Conservation (phyloP, 2,329 filamentous ascomycete species). For the Diplocarpon rosae region DNA sequence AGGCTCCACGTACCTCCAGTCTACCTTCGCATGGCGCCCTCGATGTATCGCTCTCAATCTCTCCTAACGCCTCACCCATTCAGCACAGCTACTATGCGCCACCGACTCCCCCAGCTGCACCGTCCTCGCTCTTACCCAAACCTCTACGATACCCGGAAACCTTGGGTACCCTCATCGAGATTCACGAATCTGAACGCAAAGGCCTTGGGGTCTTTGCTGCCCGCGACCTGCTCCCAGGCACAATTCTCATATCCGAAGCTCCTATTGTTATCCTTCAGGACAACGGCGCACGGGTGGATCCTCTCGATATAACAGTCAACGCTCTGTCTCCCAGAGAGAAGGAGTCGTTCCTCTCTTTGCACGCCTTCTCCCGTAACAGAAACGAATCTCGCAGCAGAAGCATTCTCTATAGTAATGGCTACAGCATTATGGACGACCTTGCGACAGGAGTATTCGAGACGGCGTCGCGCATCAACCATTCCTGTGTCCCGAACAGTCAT, state of each 20-base stretch:
- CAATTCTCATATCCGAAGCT: constrained; percentile 16
- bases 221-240: constrained; percentile 12
- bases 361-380: constrained; percentile 8
- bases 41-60: neutral
- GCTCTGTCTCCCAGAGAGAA: constrained; percentile 9
- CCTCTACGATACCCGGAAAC: constrained; percentile 18
- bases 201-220: constrained; percentile 20
- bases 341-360: constrained; percentile 11
- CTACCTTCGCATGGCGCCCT: neutral
- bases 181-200: constrained; percentile 11
- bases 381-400: constrained; percentile 11
- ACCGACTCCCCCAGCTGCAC: neutral
- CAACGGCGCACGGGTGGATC: constrained; percentile 12
- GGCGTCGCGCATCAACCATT: constrained; percentile 17
- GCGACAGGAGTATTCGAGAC: constrained; percentile 19
- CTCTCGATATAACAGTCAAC: constrained; percentile 10
- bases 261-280: constrained; percentile 17
- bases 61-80: neutral
- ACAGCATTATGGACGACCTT: constrained; percentile 10
- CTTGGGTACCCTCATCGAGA: constrained; percentile 13
- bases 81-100: constrained; percentile 2
- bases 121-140: neutral
- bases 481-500: constrained; percentile 17
- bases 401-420: constrained; percentile 21
- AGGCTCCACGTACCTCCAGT: too few relatives aligned